Evolutionary conservation across 148 eudicot species (phyloP).

Genomic region (Cornus kousa): DNA sequence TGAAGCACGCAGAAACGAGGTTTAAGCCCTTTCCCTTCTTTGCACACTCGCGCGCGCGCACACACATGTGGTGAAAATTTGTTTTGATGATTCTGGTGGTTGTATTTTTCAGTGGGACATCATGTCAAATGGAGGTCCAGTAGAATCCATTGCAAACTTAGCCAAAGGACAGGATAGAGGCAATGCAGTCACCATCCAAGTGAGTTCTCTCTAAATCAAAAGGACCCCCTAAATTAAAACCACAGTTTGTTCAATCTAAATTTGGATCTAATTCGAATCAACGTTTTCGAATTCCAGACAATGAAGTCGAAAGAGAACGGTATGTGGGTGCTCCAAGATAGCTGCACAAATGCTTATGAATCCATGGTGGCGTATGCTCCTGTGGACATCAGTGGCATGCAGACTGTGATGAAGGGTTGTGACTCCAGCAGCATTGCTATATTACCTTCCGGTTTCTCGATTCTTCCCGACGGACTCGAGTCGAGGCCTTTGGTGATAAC

Average conservation of each 20-base stretch:
- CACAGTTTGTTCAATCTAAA: not conserved
- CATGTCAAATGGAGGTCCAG: slow-evolving; percentile 59
- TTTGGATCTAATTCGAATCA: not conserved
- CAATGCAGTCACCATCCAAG: slow-evolving; percentile 73
- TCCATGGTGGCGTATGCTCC: slow-evolving; percentile 78
- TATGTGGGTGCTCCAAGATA: slow-evolving; percentile 85
- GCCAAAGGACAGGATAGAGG: slow-evolving; percentile 90
- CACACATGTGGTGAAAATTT: not conserved
- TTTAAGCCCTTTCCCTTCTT: slow-evolving; percentile 14
- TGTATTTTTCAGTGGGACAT: slow-evolving; percentile 71
- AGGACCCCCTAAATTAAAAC: not conserved
- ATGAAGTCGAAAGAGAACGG: slow-evolving; percentile 53
- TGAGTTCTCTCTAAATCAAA: slow-evolving; percentile 28
- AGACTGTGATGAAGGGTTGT: slow-evolving; percentile 86
- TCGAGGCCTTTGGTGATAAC: slow-evolving; percentile 79
- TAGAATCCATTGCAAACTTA: slow-evolving; percentile 63
- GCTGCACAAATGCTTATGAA: slow-evolving; percentile 67
- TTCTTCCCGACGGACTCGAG: slow-evolving; percentile 81
- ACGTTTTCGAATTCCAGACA: slow-evolving; percentile 42
- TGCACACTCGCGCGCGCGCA: not conserved
- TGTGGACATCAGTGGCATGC: slow-evolving; percentile 63
- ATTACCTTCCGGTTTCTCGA: slow-evolving; percentile 85
- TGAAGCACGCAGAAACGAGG: slow-evolving; percentile 78
- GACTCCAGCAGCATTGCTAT: slow-evolving; percentile 72
- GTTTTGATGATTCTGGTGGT: not conserved